These are phyloP conservation scores for Boletus tomentosulus DNA, from an alignment of 768 basidiomycete genomes.

Conservation along the genomic window DNA sequence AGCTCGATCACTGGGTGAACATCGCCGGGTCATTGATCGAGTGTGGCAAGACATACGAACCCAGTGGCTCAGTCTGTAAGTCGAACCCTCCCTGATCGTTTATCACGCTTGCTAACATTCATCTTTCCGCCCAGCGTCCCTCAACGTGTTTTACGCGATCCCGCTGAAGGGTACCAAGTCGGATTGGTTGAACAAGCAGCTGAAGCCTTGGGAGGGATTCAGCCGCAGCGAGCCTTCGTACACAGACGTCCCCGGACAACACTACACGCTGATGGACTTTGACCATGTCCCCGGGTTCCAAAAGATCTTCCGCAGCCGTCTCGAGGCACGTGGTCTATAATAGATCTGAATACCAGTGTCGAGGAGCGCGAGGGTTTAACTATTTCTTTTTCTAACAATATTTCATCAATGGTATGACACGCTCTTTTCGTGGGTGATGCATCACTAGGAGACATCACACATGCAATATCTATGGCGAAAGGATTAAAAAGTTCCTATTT, in stretches of 20 bases:
- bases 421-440: too few relatives aligned
- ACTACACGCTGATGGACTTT: slow-evolving; percentile 31
- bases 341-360: not conserved
- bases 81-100: not conserved
- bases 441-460: too few relatives aligned
- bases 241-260: slow-evolving; percentile 26
- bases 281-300: slow-evolving; percentile 30
- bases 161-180: slow-evolving; percentile 27
- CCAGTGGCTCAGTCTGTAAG: slow-evolving; percentile 25
- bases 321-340: slow-evolving; percentile 26
- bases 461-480: too few relatives aligned
- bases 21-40: slow-evolving; percentile 30
- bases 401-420: too few relatives aligned
- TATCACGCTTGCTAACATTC: not conserved
- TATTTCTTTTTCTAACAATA: too few relatives aligned
- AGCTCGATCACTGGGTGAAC: slow-evolving; percentile 26
- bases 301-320: slow-evolving; percentile 25
- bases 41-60: slow-evolving; percentile 28
- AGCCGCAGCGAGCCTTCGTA: slow-evolving; percentile 12
- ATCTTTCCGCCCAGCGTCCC: slow-evolving; percentile 3
- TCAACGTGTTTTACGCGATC: slow-evolving; percentile 28
- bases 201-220: slow-evolving; percentile 20
- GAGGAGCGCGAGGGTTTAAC: too few relatives aligned
- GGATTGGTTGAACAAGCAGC: slow-evolving; percentile 28
- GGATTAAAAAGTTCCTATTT: too few relatives aligned